Evolutionary conservation across 169 alveolate genomes (phyloP).

Genomic region (Pseudocohnilembus persalinus): DNA sequence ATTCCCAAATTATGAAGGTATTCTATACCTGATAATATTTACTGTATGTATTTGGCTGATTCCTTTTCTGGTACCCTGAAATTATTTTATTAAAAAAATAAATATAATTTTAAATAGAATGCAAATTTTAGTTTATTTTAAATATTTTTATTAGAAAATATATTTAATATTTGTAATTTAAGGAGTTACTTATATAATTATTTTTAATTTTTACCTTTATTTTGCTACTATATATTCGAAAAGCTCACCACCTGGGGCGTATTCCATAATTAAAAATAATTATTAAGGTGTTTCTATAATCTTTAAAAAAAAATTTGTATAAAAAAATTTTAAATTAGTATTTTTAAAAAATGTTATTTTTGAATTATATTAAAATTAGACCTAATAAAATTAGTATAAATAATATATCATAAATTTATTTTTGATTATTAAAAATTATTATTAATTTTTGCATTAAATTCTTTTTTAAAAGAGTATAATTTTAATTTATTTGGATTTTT

Average conservation of each 20-base stretch:
- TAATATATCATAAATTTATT: no score
- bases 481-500: no score
- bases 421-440: no score
- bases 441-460: no score
- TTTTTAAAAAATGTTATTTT: background rate
- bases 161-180: no score
- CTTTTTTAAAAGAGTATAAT: no score
- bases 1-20: constrained; percentile 63
- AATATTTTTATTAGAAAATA: no score
- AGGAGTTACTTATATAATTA: no score
- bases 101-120: background rate
- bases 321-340: background rate
- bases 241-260: constrained; percentile 79
- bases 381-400: no score
- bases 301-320: constrained; percentile 42
- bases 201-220: constrained; percentile 17
- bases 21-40: constrained; percentile 73
- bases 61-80: constrained; percentile 65
- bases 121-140: no score
- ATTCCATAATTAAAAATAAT: constrained; percentile 79
- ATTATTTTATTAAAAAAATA: constrained; percentile 75
- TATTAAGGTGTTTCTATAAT: constrained; percentile 73
- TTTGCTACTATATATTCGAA: constrained; percentile 74
- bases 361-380: background rate
- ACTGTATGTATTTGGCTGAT: constrained; percentile 63